These are phyloP conservation scores for Lipomyces mesembrius DNA, from an alignment of 805 yeast genomes.

Conservation along the genomic window DNA sequence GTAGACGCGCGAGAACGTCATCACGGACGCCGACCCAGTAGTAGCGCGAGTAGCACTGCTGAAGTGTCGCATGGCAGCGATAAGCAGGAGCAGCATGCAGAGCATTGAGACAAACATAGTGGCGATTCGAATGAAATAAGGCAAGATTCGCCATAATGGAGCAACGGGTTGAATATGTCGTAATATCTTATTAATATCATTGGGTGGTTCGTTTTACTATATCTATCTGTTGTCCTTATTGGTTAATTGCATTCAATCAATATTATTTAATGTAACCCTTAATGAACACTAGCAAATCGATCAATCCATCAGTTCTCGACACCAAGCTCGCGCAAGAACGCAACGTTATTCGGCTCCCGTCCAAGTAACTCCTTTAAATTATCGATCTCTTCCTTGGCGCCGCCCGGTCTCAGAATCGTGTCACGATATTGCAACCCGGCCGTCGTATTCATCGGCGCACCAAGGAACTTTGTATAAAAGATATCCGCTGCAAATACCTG, in stretches of 20 bases:
- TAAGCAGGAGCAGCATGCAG: conserved; percentile 1
- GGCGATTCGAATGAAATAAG: neutral
- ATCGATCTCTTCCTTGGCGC: conserved; percentile 70
- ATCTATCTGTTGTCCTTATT: no score
- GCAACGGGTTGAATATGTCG: no score
- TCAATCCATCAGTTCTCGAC: neutral
- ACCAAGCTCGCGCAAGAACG: conserved; percentile 73
- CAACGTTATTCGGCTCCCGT: conserved; percentile 72
- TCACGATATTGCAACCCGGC: conserved; percentile 73
- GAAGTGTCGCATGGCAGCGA: neutral
- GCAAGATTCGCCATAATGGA: no score
- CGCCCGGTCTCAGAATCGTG: conserved; percentile 70
- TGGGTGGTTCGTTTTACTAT: no score
- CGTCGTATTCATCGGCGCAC: conserved; percentile 65
- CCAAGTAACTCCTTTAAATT: conserved; percentile 69
- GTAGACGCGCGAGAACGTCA: conserved; percentile 11
- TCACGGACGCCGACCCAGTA: neutral
- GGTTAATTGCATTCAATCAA: neutral
- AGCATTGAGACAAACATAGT: neutral
- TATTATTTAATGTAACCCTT: neutral
- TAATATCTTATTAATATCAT: no score
- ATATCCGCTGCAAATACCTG: conserved; percentile 85
- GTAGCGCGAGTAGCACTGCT: conserved; percentile 2
- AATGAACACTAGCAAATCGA: neutral
- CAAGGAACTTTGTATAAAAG: conserved; percentile 68